Conservation (phyloP, 2,329 filamentous ascomycete species). For the Leptographium flavum region DNA sequence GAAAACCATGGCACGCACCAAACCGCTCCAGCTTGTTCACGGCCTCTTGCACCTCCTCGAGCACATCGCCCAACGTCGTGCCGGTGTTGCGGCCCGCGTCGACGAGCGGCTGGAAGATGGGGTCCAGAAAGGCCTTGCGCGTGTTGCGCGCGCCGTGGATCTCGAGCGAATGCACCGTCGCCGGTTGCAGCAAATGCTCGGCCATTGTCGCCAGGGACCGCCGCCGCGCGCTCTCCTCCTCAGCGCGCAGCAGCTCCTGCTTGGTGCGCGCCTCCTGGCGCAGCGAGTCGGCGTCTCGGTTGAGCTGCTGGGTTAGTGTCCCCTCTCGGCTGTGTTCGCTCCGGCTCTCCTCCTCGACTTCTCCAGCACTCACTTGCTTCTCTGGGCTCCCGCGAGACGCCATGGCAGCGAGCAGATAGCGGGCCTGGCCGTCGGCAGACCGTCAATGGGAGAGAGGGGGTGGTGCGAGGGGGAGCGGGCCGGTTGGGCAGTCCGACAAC, state of each 20-base stretch:
- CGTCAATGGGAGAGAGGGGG: constrained; percentile 7
- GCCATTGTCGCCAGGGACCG: constrained; percentile 27
- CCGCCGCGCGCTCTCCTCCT: constrained; percentile 7
- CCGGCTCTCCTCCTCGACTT: background rate
- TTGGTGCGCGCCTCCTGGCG: constrained; percentile 7
- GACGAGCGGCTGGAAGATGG: constrained; percentile 65
- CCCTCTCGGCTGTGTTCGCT: background rate
- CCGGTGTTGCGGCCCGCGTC: constrained; percentile 48
- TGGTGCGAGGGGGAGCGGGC: background rate
- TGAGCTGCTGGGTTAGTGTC: constrained; percentile 5
- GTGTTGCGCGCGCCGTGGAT: constrained; percentile 74
- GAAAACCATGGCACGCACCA: constrained; percentile 37
- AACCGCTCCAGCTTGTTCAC: constrained; percentile 66
- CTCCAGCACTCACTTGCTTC: constrained; percentile 2
- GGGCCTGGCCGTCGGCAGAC: constrained; percentile 5
- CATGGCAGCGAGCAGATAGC: constrained; percentile 8
- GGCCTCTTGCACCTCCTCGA: constrained; percentile 55
- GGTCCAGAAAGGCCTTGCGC: constrained; percentile 69
- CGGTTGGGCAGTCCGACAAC: background rate
- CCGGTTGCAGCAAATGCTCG: constrained; percentile 73
- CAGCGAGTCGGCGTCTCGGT: constrained; percentile 5
- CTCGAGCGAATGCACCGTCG: constrained; percentile 74
- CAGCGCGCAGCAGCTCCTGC: constrained; percentile 1
- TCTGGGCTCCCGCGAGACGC: constrained; percentile 3
- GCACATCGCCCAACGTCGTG: constrained; percentile 68